phyloP scores from a whole-genome alignment of 202 grass and related monocot species.

The Zizania palustris region DNA sequence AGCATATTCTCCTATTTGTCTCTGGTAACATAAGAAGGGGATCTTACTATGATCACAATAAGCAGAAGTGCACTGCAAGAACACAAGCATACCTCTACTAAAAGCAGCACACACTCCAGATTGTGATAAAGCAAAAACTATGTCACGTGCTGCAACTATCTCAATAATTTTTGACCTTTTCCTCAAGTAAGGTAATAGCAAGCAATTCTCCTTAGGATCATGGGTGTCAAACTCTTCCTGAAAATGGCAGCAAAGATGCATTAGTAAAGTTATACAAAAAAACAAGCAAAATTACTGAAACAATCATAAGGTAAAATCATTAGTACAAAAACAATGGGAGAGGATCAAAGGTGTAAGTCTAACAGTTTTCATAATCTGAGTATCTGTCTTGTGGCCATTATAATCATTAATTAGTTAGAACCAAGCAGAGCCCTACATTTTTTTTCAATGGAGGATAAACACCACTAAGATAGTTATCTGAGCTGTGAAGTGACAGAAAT shows the following conservation, averaged over 20 bases:
- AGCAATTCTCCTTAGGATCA: conserved; percentile 73
- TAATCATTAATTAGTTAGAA: not conserved
- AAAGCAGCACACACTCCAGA: conserved; percentile 89
- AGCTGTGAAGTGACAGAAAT: conserved; percentile 8
- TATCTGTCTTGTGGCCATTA: not conserved
- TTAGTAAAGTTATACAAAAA: not conserved
- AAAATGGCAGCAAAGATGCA: conserved; percentile 32
- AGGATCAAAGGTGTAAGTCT: not conserved
- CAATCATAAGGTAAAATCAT: not conserved
- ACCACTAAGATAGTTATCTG: not conserved
- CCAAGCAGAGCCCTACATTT: not conserved
- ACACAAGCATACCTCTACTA: conserved; percentile 53
- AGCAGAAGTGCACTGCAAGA: not conserved
- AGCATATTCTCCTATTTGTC: conserved; percentile 84
- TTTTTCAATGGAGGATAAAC: conserved; percentile 3
- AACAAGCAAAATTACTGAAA: not conserved
- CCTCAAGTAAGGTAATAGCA: conserved; percentile 70
- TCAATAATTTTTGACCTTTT: conserved; percentile 98
- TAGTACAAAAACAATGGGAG: not conserved
- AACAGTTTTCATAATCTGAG: not conserved
- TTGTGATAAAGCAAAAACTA: conserved; percentile 89
- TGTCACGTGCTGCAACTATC: conserved; percentile 80
- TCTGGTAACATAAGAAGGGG: conserved; percentile 50
- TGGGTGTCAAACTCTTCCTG: conserved; percentile 96
- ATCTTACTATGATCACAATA: conserved; percentile 18